These are phyloP conservation scores for Jaltomata sinuosa DNA, from an alignment of 257 asterid genomes.

Conservation along the genomic window DNA sequence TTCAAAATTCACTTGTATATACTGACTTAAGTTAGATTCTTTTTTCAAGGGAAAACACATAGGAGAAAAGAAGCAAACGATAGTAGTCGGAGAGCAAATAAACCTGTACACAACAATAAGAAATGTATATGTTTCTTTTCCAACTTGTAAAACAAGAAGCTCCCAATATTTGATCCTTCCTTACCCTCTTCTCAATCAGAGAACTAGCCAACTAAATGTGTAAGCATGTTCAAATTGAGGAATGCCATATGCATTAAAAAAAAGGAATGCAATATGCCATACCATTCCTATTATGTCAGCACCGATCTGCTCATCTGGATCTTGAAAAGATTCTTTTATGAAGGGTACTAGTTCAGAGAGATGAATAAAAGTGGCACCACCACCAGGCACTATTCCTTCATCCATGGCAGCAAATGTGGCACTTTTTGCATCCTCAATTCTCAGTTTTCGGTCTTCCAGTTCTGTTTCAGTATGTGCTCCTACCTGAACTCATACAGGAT, in stretches of 20 bases:
- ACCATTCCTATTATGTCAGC: constrained; percentile 84
- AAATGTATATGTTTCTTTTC: neutral
- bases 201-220: neutral
- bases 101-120: neutral
- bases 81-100: neutral
- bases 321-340: constrained; percentile 45
- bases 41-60: neutral
- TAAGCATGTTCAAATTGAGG: neutral
- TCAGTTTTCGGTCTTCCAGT: constrained; percentile 83
- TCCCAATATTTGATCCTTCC: neutral
- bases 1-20: neutral
- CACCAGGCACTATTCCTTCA: constrained; percentile 98
- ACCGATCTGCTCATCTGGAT: constrained; percentile 80
- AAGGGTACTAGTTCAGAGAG: constrained; percentile 64
- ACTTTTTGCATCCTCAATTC: constrained; percentile 86
- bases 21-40: neutral
- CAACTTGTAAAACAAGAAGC: neutral
- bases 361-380: constrained; percentile 85
- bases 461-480: constrained; percentile 95
- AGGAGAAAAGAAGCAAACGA: neutral
- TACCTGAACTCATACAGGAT: constrained; percentile 20
- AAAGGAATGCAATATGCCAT: neutral
- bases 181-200: neutral
- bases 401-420: constrained; percentile 93
- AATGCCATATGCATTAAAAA: neutral